Percentiles rank a stretch among this genome's conserved stretches.
These are phyloP conservation scores for Corchorus capsularis DNA, from an alignment of 345 rosid genomes.

Conservation along the genomic window DNA sequence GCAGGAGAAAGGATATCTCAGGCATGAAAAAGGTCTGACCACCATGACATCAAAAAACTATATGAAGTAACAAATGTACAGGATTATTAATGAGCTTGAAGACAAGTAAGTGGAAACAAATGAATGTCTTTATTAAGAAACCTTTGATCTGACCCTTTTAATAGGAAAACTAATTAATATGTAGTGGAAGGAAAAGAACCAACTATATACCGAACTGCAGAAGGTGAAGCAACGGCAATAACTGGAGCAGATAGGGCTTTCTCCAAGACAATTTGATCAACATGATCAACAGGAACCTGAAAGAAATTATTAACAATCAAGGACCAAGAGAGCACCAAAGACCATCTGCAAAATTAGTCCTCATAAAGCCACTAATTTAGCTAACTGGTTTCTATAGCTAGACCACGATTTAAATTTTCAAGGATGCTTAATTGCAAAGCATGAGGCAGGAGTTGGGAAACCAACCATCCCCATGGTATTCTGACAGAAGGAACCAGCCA, in stretches of 20 bases:
- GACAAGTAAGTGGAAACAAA: not conserved
- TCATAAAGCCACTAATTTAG: not conserved
- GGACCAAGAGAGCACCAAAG: constrained; percentile 14
- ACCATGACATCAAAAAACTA: constrained; percentile 5
- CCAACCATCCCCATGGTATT: not conserved
- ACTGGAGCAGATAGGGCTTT: constrained; percentile 75
- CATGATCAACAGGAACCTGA: constrained; percentile 72
- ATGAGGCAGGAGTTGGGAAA: too few relatives aligned
- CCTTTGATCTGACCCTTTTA: not conserved
- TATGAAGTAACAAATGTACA: not conserved
- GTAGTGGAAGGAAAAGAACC: not conserved
- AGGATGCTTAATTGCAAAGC: too few relatives aligned
- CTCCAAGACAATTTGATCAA: constrained; percentile 59
- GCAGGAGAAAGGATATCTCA: not conserved
- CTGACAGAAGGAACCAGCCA: not conserved
- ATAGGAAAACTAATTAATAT: not conserved
- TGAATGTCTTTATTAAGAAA: not conserved
- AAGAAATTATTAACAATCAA: constrained; percentile 23
- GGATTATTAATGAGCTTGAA: not conserved
- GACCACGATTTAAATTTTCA: too few relatives aligned
- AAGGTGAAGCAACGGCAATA: constrained; percentile 92
- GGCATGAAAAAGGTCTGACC: constrained; percentile 4
- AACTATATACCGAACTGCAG: constrained; percentile 62
- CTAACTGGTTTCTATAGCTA: too few relatives aligned
- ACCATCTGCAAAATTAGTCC: not conserved